A percentile compares a stretch with the other conserved stretches of the same genome.
phyloP scores from a whole-genome alignment of 768 basidiomycete species.

The Trametes elegans region DNA sequence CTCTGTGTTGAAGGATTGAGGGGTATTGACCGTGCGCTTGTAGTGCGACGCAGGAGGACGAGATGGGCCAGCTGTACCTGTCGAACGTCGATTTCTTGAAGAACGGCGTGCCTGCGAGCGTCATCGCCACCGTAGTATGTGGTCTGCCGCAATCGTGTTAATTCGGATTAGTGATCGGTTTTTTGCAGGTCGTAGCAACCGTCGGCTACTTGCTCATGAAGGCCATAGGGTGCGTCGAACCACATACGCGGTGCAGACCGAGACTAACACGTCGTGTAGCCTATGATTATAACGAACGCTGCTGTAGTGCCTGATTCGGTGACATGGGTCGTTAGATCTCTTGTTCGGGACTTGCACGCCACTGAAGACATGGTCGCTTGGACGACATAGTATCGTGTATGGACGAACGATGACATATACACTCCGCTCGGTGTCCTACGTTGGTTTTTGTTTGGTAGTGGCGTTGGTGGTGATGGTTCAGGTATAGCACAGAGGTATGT shows the following conservation, averaged over 20 bases:
- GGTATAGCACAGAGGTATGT: slow-evolving; percentile 1
- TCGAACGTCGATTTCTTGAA: slow-evolving; percentile 86
- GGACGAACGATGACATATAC: too few species aligned
- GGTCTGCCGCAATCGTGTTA: neutral
- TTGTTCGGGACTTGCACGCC: neutral
- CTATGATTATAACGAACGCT: neutral
- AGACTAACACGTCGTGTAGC: neutral
- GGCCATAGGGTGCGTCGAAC: slow-evolving; percentile 60
- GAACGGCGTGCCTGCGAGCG: slow-evolving; percentile 92
- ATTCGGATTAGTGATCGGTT: neutral
- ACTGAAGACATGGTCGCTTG: neutral
- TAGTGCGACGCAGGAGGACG: slow-evolving; percentile 91
- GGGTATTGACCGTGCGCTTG: neutral
- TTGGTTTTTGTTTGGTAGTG: too few species aligned
- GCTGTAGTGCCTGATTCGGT: too few species aligned
- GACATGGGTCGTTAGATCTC: neutral
- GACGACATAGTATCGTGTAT: too few species aligned
- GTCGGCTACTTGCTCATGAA: slow-evolving; percentile 80
- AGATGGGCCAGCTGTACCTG: slow-evolving; percentile 87
- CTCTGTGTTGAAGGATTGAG: slow-evolving; percentile 3
- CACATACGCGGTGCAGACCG: neutral
- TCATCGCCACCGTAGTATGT: slow-evolving; percentile 79
- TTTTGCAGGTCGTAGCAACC: slow-evolving; percentile 72
- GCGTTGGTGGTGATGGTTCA: neutral
- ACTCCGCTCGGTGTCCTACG: too few species aligned